These are phyloP conservation scores for Prosopis cineraria DNA, from an alignment of 306 rosid species.

Conservation along the genomic window DNA sequence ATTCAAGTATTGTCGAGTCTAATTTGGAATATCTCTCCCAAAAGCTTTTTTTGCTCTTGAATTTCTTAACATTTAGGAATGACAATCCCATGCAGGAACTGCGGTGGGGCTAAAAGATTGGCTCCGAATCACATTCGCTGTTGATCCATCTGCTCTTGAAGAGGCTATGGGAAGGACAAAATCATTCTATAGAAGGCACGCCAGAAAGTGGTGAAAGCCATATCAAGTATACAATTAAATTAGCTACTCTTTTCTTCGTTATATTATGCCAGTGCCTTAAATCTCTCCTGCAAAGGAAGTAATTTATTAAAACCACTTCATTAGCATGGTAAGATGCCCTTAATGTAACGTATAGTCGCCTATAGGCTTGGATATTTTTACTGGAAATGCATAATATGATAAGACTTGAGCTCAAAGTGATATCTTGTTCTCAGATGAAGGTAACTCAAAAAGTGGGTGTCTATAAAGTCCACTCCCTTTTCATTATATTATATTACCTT, in stretches of 20 bases:
- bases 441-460: too few species aligned
- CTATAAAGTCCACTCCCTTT: too few species aligned
- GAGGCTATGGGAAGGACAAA: conserved; percentile 52
- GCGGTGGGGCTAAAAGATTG: conserved; percentile 59
- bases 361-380: background rate
- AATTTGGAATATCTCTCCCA: too few species aligned
- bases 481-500: too few species aligned
- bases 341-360: background rate
- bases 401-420: background rate
- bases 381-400: background rate
- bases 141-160: conserved; percentile 47
- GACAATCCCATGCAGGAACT: conserved; percentile 42
- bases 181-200: conserved; percentile 46
- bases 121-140: conserved; percentile 56
- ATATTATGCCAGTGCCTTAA: background rate
- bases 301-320: background rate
- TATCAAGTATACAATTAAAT: background rate
- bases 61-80: conserved; percentile 17
- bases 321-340: background rate
- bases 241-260: background rate
- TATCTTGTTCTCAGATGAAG: background rate
- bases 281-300: background rate
- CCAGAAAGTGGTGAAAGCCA: conserved; percentile 31
- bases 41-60: conserved; percentile 24
- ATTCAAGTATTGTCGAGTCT: too few species aligned